Evolutionary conservation across 2,329 filamentous ascomycete species (phyloP).

Genomic region (Ascochyta lentis): DNA sequence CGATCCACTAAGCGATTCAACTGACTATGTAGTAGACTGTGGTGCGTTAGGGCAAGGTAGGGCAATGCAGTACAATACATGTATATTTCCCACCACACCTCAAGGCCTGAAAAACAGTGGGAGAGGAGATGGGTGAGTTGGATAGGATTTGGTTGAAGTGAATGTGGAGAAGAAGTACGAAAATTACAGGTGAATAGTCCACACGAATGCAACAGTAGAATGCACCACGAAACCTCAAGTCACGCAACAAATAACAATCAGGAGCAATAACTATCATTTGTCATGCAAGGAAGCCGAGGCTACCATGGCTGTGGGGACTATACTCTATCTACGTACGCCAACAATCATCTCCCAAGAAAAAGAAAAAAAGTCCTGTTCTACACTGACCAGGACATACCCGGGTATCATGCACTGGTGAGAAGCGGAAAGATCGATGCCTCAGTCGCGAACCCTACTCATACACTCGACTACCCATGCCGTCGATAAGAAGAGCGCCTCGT

Average conservation of each 20-base stretch:
- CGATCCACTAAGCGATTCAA: too few relatives aligned
- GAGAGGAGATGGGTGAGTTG: too few relatives aligned
- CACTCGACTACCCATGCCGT: slow-evolving; percentile 11
- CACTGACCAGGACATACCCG: slow-evolving; percentile 21
- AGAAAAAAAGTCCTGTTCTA: neutral
- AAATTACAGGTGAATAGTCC: too few relatives aligned
- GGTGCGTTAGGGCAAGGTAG: too few relatives aligned
- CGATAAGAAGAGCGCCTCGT: slow-evolving; percentile 24
- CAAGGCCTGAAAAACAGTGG: too few relatives aligned
- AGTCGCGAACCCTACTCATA: slow-evolving; percentile 24
- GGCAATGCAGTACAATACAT: too few relatives aligned
- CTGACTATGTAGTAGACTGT: too few relatives aligned
- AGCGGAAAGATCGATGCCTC: slow-evolving; percentile 23
- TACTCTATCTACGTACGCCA: slow-evolving; percentile 7
- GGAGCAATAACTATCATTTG: slow-evolving; percentile 11
- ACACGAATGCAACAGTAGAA: too few relatives aligned
- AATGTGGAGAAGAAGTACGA: too few relatives aligned
- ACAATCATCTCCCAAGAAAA: neutral
- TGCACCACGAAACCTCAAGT: too few relatives aligned
- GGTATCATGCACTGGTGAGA: slow-evolving; percentile 41
- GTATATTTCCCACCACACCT: too few relatives aligned
- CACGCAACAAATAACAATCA: neutral
- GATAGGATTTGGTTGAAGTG: too few relatives aligned
- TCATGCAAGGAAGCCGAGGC: slow-evolving; percentile 1
- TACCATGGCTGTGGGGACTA: neutral